Percentiles rank a stretch among this genome's conserved stretches.
Evolutionary conservation across 139 green algal species (phyloP).

Genomic region (Picochlorum sp.): DNA sequence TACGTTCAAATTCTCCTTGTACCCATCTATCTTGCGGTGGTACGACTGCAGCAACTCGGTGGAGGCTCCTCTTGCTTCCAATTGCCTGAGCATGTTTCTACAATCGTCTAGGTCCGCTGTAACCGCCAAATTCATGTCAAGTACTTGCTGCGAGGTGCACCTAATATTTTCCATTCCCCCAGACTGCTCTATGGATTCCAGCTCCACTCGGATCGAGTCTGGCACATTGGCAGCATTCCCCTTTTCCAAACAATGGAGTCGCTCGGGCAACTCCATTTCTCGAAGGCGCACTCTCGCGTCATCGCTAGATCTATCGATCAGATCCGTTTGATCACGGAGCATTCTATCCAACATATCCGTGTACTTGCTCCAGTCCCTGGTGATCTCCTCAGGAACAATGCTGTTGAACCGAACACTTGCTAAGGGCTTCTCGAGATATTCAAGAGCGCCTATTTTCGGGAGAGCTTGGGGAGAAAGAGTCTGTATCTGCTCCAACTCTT

Average conservation of each 20-base stretch:
- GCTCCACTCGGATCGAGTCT: conserved; percentile 58
- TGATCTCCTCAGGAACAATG: conserved; percentile 66
- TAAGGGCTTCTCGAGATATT: background rate
- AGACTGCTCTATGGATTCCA: conserved; percentile 65
- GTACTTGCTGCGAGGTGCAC: conserved; percentile 35
- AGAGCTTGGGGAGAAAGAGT: conserved; percentile 31
- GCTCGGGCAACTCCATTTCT: conserved; percentile 58
- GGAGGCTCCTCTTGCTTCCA: conserved; percentile 48
- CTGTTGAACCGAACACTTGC: conserved; percentile 45
- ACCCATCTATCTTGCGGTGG: conserved; percentile 56
- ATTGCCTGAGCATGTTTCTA: conserved; percentile 55
- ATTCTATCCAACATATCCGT: conserved; percentile 79
- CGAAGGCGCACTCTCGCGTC: conserved; percentile 64
- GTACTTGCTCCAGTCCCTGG: conserved; percentile 72
- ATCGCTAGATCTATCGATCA: conserved; percentile 67
- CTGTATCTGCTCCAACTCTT: background rate
- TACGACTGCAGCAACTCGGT: conserved; percentile 49
- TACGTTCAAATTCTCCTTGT: conserved; percentile 53
- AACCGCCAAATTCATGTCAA: conserved; percentile 49
- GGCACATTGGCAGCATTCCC: conserved; percentile 45
- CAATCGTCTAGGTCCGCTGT: conserved; percentile 36
- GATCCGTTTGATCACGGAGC: conserved; percentile 47
- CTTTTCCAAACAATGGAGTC: conserved; percentile 45
- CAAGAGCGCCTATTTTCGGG: conserved; percentile 45
- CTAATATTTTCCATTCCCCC: conserved; percentile 64